Base-by-base conservation (phyloP, 2,329 filamentous ascomycete species). In the Dactylellina sp. region DNA sequence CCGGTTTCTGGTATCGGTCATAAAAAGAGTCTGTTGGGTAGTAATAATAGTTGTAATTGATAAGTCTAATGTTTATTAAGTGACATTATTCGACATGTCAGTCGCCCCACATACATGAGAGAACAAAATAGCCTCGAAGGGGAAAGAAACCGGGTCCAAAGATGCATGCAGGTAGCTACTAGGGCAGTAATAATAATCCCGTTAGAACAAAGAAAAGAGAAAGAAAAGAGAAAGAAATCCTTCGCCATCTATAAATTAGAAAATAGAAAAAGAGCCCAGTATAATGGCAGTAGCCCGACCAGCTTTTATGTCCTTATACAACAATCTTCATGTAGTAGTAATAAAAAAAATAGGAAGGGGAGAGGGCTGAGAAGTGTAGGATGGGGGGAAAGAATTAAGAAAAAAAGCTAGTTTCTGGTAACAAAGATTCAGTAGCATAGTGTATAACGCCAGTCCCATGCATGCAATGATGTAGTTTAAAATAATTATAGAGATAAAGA, bases 381-480 rank as follows among this genome's bases (percentile, higher is more conserved):
- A 60, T 25, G 7, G 11, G n/a, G 14, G 35, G 25, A 35, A 52
- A 22, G 40, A 39, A 60, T 11, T 16, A 16, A 4, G 16, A 37
- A 39, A 22, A 14, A 18, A 60, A 60, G 39, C 28, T 32, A 37
- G 16, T 57, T 49, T 47, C 40, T 25, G 61, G 50, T 65, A 50
- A 57, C 42, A 40, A 55, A 56, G 20, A 42, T 16, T 28, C 39
- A 39, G 22, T 28, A 62, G 32, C 14, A 46, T n/a, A 24, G 22
- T 44, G 50, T 60, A 12, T 40, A 72, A 72, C 68, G 68, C 68
- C 68, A 72, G 60, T 35, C 60, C 68, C 68, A 72, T 72, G 68
- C 68, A 64, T 53, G 53, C 60, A 60, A 56, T 40, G 39, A 37
- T 50, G 50, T 71, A 47, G 18, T 37, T 35, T 20, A 32, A 42